These are phyloP conservation scores for Isatis tinctoria DNA, from an alignment of 345 rosid genomes.

Conservation along the genomic window DNA sequence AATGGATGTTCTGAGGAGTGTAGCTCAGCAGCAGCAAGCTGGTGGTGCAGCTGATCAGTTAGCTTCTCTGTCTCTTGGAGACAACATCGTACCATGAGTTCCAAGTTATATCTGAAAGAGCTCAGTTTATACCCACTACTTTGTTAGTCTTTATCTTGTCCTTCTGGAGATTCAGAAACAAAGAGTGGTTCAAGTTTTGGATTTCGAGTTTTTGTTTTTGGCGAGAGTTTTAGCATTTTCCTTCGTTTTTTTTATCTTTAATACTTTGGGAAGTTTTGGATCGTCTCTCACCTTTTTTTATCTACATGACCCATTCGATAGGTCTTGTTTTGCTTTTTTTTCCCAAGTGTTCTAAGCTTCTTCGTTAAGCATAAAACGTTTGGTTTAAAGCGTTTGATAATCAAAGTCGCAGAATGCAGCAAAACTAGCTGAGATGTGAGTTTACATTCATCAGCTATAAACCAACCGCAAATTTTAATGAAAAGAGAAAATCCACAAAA, in stretches of 20 bases:
- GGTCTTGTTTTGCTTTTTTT: background rate
- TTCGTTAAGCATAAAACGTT: background rate
- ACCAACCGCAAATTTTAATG: background rate
- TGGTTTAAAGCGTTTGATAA: background rate
- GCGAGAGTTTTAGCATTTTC: conserved; percentile 9
- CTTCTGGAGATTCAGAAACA: conserved; percentile 9
- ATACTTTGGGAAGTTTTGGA: conserved; percentile 25
- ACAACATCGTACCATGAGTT: conserved; percentile 45
- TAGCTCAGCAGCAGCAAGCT: conserved; percentile 50
- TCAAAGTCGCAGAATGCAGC: background rate
- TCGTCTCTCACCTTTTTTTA: conserved; percentile 5
- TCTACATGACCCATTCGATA: conserved; percentile 1
- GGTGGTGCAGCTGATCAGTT: conserved; percentile 53
- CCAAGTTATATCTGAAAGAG: conserved; percentile 9
- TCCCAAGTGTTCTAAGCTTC: too few species aligned
- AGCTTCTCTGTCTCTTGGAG: conserved; percentile 51
- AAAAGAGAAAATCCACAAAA: background rate
- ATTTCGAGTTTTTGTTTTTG: conserved; percentile 11
- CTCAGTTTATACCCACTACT: conserved; percentile 2
- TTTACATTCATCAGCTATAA: too few species aligned
- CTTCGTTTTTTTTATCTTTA: conserved; percentile 14
- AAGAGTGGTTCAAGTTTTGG: conserved; percentile 26
- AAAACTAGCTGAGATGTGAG: too few species aligned
- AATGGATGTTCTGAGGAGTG: conserved; percentile 43
- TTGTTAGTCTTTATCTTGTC: background rate